These are phyloP conservation scores for Pochonia chlamydosporia DNA, from an alignment of 2,329 filamentous ascomycete genomes.

Conservation along the genomic window DNA sequence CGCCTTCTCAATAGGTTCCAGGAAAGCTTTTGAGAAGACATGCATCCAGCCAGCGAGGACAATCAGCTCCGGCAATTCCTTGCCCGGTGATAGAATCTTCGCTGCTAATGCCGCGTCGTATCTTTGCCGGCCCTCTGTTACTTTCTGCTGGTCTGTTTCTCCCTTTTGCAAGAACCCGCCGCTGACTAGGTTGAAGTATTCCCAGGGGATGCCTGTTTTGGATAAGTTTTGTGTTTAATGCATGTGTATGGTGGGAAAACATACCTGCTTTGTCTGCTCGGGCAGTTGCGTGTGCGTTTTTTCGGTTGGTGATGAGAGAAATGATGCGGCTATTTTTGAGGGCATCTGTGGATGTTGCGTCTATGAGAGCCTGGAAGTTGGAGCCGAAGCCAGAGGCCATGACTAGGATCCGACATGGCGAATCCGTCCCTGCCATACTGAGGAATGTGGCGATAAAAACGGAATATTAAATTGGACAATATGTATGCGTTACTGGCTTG, in stretches of 20 bases:
- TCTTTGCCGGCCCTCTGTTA: slow-evolving; percentile 53
- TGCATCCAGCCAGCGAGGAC: slow-evolving; percentile 88
- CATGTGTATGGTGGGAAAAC: too few species aligned
- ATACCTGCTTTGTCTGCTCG: slow-evolving; percentile 38
- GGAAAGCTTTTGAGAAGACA: slow-evolving; percentile 64
- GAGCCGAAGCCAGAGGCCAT: slow-evolving; percentile 70
- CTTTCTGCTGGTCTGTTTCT: slow-evolving; percentile 51
- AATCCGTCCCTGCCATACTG: slow-evolving; percentile 3
- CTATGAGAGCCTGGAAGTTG: slow-evolving; percentile 70
- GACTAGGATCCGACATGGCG: slow-evolving; percentile 51
- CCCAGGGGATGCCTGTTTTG: slow-evolving; percentile 56
- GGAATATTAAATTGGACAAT: too few species aligned
- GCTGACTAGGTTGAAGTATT: slow-evolving; percentile 75
- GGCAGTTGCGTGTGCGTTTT: slow-evolving; percentile 37
- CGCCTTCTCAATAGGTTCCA: slow-evolving; percentile 58
- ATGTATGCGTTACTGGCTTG: too few species aligned
- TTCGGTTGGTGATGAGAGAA: slow-evolving; percentile 42
- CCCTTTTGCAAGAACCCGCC: slow-evolving; percentile 57
- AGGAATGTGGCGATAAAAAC: too few species aligned
- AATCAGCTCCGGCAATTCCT: slow-evolving; percentile 63
- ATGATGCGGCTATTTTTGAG: slow-evolving; percentile 39
- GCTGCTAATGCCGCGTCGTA: slow-evolving; percentile 73
- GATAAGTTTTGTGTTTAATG: slow-evolving; percentile 1
- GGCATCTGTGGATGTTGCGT: slow-evolving; percentile 33
- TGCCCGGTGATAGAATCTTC: slow-evolving; percentile 47